Evolutionary conservation across 352 stramenopile genomes (phyloP), one percentile per base, ranked within the genome.

Genomic region (Globisporangium irregulare): DNA sequence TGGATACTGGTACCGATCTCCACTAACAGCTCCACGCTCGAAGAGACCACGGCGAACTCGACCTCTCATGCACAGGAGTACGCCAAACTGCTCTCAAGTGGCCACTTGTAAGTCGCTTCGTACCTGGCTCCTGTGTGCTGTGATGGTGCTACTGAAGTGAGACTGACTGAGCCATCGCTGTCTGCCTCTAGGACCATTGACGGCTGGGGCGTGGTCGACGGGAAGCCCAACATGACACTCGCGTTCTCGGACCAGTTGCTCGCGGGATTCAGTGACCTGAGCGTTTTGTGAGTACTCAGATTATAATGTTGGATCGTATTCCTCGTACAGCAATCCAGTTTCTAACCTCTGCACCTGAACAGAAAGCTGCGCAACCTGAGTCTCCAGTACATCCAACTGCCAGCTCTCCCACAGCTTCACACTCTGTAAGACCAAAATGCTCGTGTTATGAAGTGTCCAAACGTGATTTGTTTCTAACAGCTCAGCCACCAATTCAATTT

Each of bases 281-380:
- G 22, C 14, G 41, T 59, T 3, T 22, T 69, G 64, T 69, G 25
- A 34, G 64, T 62, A 20, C 32, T 61, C 18, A 67, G 18, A 53
- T 27, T 24, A 38, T 25, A 10, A 15, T 27, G 0, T 20, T 68
- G 32, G 59, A 3, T 14, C 34, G 34, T 41, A 41, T 12, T 14
- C 34, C 34, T 41, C 10, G 34, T 9, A 41, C 8, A 41, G 10
- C 10, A 9, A 41, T 41, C 34, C 34, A 9, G 10, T 41, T 41
- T 9, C 34, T 41, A 12, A 41, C 34, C 34, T 41, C 8, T 41
- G 8, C 14, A 14, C 8, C 34, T 46, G 14, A 15, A 46, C 46
- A 69, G 64, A 29, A 69, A 59, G 20, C 32, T 69, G 20, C 64
- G 64, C 14, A 69, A 69, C 22, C 41, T 64, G 1, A 54, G 55